Percentiles rank a stretch among this genome's conserved stretches.
These are phyloP conservation scores for Lodderomyces oxycetoniae DNA, from an alignment of 1,139 yeast genomes.

Conservation along the genomic window DNA sequence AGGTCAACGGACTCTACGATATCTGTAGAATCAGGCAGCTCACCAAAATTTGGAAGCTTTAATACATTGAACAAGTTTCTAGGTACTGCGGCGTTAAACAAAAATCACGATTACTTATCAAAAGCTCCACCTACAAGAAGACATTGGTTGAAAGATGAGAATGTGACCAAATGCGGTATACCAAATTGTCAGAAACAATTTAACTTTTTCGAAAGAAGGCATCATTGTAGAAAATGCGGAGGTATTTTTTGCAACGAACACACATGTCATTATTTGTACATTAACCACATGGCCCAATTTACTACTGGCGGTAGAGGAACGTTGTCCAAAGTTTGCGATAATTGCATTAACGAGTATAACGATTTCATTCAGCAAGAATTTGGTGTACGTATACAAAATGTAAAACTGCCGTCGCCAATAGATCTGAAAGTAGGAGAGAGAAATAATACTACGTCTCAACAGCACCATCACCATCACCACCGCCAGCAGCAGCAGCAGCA, in stretches of 20 bases:
- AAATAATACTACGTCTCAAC: not conserved
- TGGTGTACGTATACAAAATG: slow-evolving; percentile 22
- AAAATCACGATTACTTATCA: slow-evolving; percentile 27
- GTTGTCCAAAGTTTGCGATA: slow-evolving; percentile 73
- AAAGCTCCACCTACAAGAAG: slow-evolving; percentile 52
- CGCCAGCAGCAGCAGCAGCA: slow-evolving; percentile 1
- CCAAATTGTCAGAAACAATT: slow-evolving; percentile 54
- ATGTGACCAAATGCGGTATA: slow-evolving; percentile 58
- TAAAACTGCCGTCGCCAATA: slow-evolving; percentile 4
- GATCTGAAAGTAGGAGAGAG: not conserved
- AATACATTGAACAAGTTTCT: slow-evolving; percentile 7
- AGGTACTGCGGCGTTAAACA: slow-evolving; percentile 11
- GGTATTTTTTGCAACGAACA: slow-evolving; percentile 80
- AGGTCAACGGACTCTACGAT: slow-evolving; percentile 34
- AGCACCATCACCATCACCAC: not conserved
- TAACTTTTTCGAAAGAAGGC: slow-evolving; percentile 79
- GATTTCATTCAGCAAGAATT: slow-evolving; percentile 41
- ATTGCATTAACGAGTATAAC: slow-evolving; percentile 69
- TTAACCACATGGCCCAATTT: slow-evolving; percentile 69
- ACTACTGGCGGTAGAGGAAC: slow-evolving; percentile 73
- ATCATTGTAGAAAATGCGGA: slow-evolving; percentile 93
- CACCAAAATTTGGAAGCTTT: slow-evolving; percentile 13
- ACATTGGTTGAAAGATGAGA: slow-evolving; percentile 79
- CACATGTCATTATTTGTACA: slow-evolving; percentile 48
- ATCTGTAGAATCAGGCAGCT: slow-evolving; percentile 27